A percentile compares a stretch with the other conserved stretches of the same genome.
These are phyloP conservation scores for Phytophthora citrophthora DNA, from an alignment of 352 stramenopile genomes.

Conservation along the genomic window DNA sequence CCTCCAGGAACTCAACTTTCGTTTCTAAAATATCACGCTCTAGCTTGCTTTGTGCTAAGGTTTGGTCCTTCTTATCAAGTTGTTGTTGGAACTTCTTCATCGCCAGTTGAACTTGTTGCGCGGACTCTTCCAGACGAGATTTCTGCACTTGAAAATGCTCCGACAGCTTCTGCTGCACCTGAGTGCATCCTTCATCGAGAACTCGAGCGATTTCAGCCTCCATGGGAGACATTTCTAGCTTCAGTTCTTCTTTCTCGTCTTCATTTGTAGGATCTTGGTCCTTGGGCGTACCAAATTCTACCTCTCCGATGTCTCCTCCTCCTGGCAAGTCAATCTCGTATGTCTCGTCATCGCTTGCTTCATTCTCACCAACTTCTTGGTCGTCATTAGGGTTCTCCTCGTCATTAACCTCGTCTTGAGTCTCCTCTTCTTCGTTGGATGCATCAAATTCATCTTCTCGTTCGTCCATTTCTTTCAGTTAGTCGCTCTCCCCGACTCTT, in stretches of 20 bases:
- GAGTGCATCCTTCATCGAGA: slow-evolving; percentile 25
- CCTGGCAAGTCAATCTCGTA: slow-evolving; percentile 26
- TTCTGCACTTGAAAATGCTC: slow-evolving; percentile 13
- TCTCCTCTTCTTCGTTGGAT: slow-evolving; percentile 8
- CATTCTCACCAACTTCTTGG: slow-evolving; percentile 2
- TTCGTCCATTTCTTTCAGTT: slow-evolving; percentile 11
- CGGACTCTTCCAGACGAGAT: slow-evolving; percentile 11
- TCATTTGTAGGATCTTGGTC: neutral
- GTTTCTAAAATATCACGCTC: slow-evolving; percentile 12
- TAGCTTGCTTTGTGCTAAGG: slow-evolving; percentile 1
- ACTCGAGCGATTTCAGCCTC: slow-evolving; percentile 27
- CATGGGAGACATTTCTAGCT: slow-evolving; percentile 19
- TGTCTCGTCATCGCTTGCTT: slow-evolving; percentile 6
- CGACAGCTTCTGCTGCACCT: slow-evolving; percentile 17
- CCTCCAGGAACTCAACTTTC: slow-evolving; percentile 25
- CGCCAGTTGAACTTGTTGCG: slow-evolving; percentile 16
- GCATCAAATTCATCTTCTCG: neutral
- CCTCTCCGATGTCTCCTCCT: neutral
- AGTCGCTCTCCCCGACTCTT: no score
- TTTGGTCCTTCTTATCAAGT: slow-evolving; percentile 4
- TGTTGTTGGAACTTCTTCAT: slow-evolving; percentile 5
- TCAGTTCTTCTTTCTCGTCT: neutral
- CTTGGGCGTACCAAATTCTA: neutral
- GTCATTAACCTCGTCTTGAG: neutral
- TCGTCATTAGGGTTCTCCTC: neutral